Evolutionary conservation across 2,329 filamentous ascomycete species (phyloP), one percentile per base, ranked within the genome.

Genomic region (Graphiopsis chlorocephala): DNA sequence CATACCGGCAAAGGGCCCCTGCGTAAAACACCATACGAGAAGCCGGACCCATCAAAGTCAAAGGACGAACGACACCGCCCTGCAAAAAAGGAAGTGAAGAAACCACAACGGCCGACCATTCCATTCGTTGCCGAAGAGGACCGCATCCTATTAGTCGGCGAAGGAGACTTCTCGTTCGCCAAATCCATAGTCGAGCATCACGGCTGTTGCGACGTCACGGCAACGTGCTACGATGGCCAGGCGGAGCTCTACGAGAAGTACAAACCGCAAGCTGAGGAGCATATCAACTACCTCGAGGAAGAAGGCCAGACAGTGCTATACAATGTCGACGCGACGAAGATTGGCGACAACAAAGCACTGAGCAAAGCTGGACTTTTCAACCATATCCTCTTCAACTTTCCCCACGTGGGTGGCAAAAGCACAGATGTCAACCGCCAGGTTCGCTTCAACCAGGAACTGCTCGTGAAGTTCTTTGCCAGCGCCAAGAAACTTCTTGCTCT

Each of bases 381-480:
- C 76, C 85, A 87, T 64, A 89, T 98, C 67, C 83, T 94, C 69
- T 99, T 98, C 86, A 97, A 97, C 82, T 99, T 99, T 78, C 95
- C 95, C 38, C 95, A 99, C 80, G 90, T 96, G 3, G 95, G 95
- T 68, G 95, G 95, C 53, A 89, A 96, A 72, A 90, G 87, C 69
- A 98, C 90, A 71, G 93, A 98, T 80, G 90, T 97, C 64, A 97
- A 97, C 80, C 85, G 95, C 38, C 95, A 99, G 79, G 93, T 97
- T 15, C 88, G 95, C 64, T 87, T 91, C 76, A 98, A 99, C 80
- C 93, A 97, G 78, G 87, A 90, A 73, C 82, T 92, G 59, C 83
- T 92, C 38, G 88, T 91, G 15, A 80, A 82, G 50, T 91, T 91
- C 79, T 92, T 92, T 79, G 75, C 77, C 66, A 78, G 81, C 63